Evolutionary conservation across 805 yeast species (phyloP).

Genomic region (Jamesozyma spencerorum): DNA sequence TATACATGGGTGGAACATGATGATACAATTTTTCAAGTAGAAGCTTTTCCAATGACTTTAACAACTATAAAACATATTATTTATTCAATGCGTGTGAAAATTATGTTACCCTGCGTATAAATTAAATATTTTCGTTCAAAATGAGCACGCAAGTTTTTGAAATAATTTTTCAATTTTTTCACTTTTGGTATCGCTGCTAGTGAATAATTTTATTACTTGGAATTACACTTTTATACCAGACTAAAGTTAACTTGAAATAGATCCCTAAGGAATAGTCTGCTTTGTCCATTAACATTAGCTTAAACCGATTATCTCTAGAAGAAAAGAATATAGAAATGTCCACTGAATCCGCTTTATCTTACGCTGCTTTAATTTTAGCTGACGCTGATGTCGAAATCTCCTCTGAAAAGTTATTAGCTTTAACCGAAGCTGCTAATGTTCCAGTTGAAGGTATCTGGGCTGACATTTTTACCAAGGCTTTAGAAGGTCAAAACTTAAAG

Average conservation of each 20-base stretch:
- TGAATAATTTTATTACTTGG: neutral
- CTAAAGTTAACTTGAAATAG: neutral
- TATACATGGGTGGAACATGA: too few relatives aligned
- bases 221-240: neutral
- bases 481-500: conserved; percentile 69
- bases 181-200: neutral
- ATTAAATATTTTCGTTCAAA: neutral
- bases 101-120: too few relatives aligned
- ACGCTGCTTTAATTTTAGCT: conserved; percentile 97
- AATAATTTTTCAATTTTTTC: conserved; percentile 14
- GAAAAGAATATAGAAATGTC: conserved; percentile 32
- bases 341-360: conserved; percentile 82
- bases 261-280: conserved; percentile 31
- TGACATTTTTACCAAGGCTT: conserved; percentile 72
- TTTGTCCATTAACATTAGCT: conserved; percentile 18
- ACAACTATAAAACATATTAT: too few relatives aligned
- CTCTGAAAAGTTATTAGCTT: conserved; percentile 63
- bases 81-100: too few relatives aligned
- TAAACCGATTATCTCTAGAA: conserved; percentile 30
- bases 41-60: too few relatives aligned
- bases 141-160: conserved; percentile 8
- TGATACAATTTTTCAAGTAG: too few relatives aligned
- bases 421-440: conserved; percentile 62
- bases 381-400: conserved; percentile 95
- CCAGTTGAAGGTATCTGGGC: conserved; percentile 70